Evolutionary conservation across 139 green algal genomes (phyloP), one percentile per base, ranked within the genome.

Genomic region (Haematococcus lacustris): DNA sequence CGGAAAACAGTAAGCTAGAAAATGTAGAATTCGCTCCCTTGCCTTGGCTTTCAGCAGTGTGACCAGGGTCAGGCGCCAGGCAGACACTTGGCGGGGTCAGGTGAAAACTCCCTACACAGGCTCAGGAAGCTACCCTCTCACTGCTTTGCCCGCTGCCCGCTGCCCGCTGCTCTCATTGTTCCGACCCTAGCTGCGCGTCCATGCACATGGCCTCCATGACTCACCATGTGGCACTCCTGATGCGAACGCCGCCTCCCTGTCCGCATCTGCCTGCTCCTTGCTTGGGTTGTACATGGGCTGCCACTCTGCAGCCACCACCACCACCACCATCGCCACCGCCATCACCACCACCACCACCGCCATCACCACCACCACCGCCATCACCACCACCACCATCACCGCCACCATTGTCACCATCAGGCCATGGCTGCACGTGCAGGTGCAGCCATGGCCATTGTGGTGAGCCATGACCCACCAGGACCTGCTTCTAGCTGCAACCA

Each of bases 301-400:
- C 92, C 92, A 97, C 68, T 97, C 92, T 92, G 78, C 30, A 70
- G n/a, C n/a, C n/a, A n/a, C n/a, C n/a, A n/a, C n/a, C n/a, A n/a
- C n/a, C n/a, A n/a, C n/a, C n/a, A n/a, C n/a, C n/a, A n/a, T n/a
- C n/a, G n/a, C n/a, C n/a, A n/a, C n/a, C n/a, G n/a, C n/a, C n/a
- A n/a, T n/a, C n/a, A n/a, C n/a, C n/a, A n/a, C n/a, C n/a, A n/a
- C n/a, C n/a, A n/a, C n/a, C n/a, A n/a, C n/a, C n/a, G n/a, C n/a
- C n/a, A n/a, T n/a, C n/a, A n/a, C n/a, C n/a, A n/a, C n/a, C n/a
- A n/a, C n/a, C n/a, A n/a, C n/a, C n/a, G n/a, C n/a, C n/a, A n/a
- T n/a, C n/a, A n/a, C n/a, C n/a, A n/a, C n/a, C n/a, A n/a, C n/a
- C n/a, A n/a, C n/a, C n/a, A n/a, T n/a, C n/a, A n/a, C n/a, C n/a